Evolutionary conservation across 768 basidiomycete genomes (phyloP).

Genomic region (Paxillus ammoniavirescens): DNA sequence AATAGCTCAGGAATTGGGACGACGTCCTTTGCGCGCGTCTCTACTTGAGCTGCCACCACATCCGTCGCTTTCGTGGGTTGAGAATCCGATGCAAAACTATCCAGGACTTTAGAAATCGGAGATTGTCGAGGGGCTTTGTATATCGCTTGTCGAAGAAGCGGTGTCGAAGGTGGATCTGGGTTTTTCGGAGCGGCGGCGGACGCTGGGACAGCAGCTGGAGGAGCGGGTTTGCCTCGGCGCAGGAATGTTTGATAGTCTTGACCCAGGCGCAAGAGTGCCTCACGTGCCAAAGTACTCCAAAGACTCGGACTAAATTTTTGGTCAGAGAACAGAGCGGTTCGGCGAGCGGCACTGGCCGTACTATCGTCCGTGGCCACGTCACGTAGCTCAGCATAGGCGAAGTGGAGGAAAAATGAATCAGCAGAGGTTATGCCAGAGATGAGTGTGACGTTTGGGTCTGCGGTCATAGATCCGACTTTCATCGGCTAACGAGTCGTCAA

Average conservation of each 20-base stretch:
- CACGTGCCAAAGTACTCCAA: constrained; percentile 61
- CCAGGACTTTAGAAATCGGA: constrained; percentile 51
- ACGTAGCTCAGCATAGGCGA: constrained; percentile 65
- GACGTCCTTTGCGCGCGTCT: constrained; percentile 15
- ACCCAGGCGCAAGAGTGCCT: constrained; percentile 60
- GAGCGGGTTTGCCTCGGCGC: constrained; percentile 49
- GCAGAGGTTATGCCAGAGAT: constrained; percentile 63
- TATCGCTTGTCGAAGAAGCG: constrained; percentile 39
- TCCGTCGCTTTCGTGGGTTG: constrained; percentile 52
- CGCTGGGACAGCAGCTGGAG: constrained; percentile 18
- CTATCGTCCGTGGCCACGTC: constrained; percentile 47
- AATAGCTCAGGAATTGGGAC: constrained; percentile 50
- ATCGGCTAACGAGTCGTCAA: constrained; percentile 40
- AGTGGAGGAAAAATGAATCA: constrained; percentile 53
- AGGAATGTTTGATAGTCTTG: constrained; percentile 67
- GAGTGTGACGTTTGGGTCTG: constrained; percentile 55
- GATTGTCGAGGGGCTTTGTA: constrained; percentile 43
- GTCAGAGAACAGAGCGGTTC: constrained; percentile 63
- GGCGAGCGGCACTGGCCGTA: constrained; percentile 39
- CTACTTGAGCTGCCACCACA: constrained; percentile 38
- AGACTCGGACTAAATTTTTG: constrained; percentile 62
- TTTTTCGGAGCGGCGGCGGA: constrained; percentile 29
- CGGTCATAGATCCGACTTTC: constrained; percentile 40
- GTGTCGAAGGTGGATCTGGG: constrained; percentile 32
- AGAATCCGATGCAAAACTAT: constrained; percentile 61